Conservation (phyloP, 257 asterid species). For the Lycium ferocissimum region DNA sequence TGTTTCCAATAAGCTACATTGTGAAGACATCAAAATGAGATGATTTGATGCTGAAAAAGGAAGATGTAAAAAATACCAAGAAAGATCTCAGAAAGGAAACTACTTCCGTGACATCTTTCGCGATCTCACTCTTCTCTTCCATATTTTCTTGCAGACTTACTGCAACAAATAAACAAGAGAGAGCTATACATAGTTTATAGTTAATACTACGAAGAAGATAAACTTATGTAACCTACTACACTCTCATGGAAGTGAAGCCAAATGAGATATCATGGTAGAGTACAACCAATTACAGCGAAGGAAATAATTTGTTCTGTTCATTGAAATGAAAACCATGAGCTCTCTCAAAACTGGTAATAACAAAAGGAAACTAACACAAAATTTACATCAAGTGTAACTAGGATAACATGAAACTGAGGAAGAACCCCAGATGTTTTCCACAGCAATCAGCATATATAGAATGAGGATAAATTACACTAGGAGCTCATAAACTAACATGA, state of each 20-base stretch:
- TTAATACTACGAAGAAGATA: background rate
- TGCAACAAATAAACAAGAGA: conserved; percentile 29
- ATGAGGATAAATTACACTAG: background rate
- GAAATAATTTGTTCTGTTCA: background rate
- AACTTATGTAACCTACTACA: background rate
- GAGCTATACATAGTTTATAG: background rate
- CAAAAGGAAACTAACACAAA: background rate
- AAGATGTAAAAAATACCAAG: background rate
- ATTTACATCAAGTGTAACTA: background rate
- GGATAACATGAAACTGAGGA: background rate
- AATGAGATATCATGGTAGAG: background rate
- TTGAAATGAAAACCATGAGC: background rate
- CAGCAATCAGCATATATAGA: background rate
- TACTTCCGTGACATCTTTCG: conserved; percentile 51
- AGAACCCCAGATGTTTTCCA: background rate
- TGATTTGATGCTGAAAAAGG: background rate
- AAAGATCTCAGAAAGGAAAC: background rate
- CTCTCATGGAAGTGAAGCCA: background rate
- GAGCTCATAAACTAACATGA: background rate
- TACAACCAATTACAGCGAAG: background rate
- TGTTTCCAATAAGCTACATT: conserved; percentile 46
- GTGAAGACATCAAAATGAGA: background rate
- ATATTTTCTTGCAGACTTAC: conserved; percentile 31
- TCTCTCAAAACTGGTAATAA: background rate
- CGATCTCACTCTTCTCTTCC: conserved; percentile 44